These are phyloP conservation scores for Aspergillus fumigatiaffinis DNA, from an alignment of 2,329 filamentous ascomycete genomes.

Conservation along the genomic window DNA sequence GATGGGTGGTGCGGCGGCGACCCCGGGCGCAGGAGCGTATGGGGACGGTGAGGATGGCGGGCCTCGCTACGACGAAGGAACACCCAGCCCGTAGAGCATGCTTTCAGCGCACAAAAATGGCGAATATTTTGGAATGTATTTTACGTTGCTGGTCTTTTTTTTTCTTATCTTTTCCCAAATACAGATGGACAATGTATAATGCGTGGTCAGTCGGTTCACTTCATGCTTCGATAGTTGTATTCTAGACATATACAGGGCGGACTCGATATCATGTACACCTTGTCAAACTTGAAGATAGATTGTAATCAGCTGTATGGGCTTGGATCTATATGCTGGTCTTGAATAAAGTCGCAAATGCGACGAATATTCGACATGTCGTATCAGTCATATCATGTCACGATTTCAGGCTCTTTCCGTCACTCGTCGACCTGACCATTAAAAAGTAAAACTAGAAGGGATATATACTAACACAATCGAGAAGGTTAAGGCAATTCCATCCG, in stretches of 20 bases:
- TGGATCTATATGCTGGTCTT: background rate
- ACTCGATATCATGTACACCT: background rate
- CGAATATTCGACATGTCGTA: background rate
- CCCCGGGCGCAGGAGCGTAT: conserved; percentile 34
- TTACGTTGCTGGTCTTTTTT: background rate
- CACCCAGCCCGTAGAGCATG: conserved; percentile 34
- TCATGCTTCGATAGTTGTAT: background rate
- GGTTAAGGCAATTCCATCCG: background rate
- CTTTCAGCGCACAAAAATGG: background rate
- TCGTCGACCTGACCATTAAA: background rate
- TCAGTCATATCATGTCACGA: background rate
- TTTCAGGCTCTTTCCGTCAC: background rate
- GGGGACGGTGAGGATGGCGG: conserved; percentile 37
- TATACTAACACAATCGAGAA: background rate
- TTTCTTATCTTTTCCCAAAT: background rate
- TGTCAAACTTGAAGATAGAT: background rate
- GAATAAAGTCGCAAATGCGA: background rate
- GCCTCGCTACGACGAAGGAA: conserved; percentile 43
- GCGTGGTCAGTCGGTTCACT: background rate
- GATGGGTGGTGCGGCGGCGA: conserved; percentile 34
- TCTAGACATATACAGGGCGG: background rate
- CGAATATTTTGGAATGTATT: background rate
- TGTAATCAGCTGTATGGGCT: background rate
- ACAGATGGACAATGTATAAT: background rate
- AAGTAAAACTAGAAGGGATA: background rate